These are phyloP conservation scores for Pseudozyma flocculosa DNA, from an alignment of 1,284 basidiomycete species.

Conservation along the genomic window DNA sequence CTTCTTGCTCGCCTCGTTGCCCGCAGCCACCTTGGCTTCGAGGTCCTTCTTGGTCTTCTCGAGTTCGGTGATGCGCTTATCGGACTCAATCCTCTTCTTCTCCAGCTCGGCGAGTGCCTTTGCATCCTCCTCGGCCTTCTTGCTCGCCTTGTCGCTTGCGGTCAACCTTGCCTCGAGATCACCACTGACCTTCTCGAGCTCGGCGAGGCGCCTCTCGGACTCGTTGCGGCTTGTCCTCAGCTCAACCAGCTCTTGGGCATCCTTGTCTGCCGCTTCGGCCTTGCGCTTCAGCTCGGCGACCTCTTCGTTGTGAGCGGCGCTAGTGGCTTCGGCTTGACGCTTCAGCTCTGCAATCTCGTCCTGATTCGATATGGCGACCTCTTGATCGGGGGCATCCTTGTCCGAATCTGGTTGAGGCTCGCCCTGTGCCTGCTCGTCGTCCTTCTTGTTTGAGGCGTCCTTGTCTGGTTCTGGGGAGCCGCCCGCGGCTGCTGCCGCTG, in stretches of 20 bases:
- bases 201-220: neutral
- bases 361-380: neutral
- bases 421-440: neutral
- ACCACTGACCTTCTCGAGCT: conserved; percentile 3
- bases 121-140: conserved; percentile 21
- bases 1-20: conserved; percentile 7
- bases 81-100: neutral
- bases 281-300: conserved; percentile 9
- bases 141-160: conserved; percentile 1
- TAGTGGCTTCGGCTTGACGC: conserved; percentile 7
- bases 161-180: conserved; percentile 7
- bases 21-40: conserved; percentile 9
- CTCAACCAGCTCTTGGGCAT: conserved; percentile 2
- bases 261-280: conserved; percentile 9
- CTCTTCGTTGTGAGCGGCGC: neutral
- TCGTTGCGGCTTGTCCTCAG: conserved; percentile 5
- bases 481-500: conserved; percentile 17
- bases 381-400: too few species aligned
- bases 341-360: conserved; percentile 8
- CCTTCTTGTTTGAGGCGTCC: conserved; percentile 2
- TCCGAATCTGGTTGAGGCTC: too few species aligned
- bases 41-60: conserved; percentile 4
- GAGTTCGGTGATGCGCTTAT: conserved; percentile 1
- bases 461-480: conserved; percentile 5
- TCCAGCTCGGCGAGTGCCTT: too few species aligned